Base-by-base conservation (phyloP, 371 early-diverging fungal genomes). In the Funneliformis caledonium region DNA sequence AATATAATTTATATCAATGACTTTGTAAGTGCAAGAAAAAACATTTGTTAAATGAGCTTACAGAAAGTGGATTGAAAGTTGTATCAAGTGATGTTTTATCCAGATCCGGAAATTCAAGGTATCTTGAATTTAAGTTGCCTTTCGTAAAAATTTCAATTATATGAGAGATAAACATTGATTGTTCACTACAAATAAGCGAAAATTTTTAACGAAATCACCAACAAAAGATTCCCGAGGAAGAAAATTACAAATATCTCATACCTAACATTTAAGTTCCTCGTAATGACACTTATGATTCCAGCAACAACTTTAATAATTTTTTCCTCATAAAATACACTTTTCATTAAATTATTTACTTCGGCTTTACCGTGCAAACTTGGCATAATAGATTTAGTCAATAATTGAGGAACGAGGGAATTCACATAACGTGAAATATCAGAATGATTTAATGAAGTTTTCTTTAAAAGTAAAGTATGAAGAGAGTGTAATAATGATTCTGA, bases 61-160 rank as follows among this genome's bases (percentile, higher is more conserved):
- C 77, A n/a, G 65, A 45, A 14, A 77, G 31, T 2, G 77, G 77
- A 31, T 65, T 31, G 47, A 77, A 77, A 19, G 33, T 6, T 16
- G 22, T 22, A 10, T 0, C n/a, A 65, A 33, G n/a, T 65, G 7
- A 56, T 56, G 22, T 10, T 45, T 70, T 22, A 11, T 70, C 43
- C 47, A n/a, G 70, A 43, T 43, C 37, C 6, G 22, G 6, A 22
- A 45, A 70, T 45, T 3, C 12, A 70, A 43, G 42, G n/a, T 70
- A 70, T 22, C 22, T 65, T 33, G 22, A 33, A 37, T 50, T 43
- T 22, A 89, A 72, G 61, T 91, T 84, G 31, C 88, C 88, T 8
- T 88, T 73, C 12, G 85, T 78, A 77, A 87, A 91, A 48, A 91
- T 81, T 64, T 83, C 82, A 78, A 90, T 91, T 22, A 87, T 84